Base-by-base conservation (phyloP, 768 basidiomycete species). In the Collybia nuda region DNA sequence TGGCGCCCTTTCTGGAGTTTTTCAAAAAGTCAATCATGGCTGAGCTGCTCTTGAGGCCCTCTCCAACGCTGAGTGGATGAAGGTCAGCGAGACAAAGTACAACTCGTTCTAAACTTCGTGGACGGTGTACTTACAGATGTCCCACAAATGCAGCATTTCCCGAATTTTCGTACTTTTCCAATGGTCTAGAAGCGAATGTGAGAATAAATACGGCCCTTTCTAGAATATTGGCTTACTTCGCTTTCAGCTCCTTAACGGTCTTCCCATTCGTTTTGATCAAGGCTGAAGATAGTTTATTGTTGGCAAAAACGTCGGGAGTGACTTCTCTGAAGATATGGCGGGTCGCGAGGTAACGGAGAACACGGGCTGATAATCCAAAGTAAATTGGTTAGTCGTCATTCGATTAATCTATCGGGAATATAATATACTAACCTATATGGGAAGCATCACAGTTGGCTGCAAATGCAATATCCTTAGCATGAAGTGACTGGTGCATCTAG, bases 401-500 rank as follows among this genome's bases (percentile, higher is more conserved):
- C 6, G n/a, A n/a, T n/a, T n/a, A n/a, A n/a, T n/a, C n/a, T n/a
- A 17, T 26, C 2, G 11, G 36, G 19, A 18, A 35, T 12, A 14
- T 17, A 35, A n/a, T n/a, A 7, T 18, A 47, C 59, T 18, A 46
- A 73, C 73, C 62, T 3, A 75, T 52, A 26, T 71, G 65, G 15
- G 58, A 49, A 5, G 66, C 52, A 46, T 71, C 62, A 29, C 67
- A 49, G 5, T 55, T 56, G 41, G 53, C 64, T 17, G 54, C 44
- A 12, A 62, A 58, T 2, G 70, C 64, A 15, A 74, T 71, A 9
- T 70, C 66, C 14, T 65, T 59, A 4, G 66, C 65, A 36, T 74
- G 67, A 17, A 69, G 56, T 5, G 69, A 70, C 63, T 67, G 39
- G 7, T 23, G 28, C 21, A 26, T 26, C 15, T 22, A 26, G 29